Evolutionary conservation across 306 rosid genomes (phyloP).

Genomic region (Nissolia schottii): DNA sequence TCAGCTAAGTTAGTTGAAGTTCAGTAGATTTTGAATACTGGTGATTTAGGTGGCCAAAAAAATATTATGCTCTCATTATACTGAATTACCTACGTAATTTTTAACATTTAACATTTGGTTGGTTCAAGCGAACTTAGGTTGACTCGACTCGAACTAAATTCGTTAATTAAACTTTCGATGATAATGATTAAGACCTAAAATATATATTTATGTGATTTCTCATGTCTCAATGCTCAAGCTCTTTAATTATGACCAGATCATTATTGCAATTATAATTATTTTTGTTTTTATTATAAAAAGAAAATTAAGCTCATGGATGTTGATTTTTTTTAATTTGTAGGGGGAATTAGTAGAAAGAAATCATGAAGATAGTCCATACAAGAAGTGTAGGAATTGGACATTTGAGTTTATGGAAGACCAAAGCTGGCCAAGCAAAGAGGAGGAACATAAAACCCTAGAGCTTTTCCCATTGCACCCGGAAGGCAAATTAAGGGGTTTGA

Average conservation of each 20-base stretch:
- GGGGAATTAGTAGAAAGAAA: slow-evolving; percentile 43
- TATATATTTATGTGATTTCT: background rate
- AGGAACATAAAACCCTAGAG: slow-evolving; percentile 79
- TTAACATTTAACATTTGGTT: too few species aligned
- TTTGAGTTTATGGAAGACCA: slow-evolving; percentile 66
- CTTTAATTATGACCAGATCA: background rate
- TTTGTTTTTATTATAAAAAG: background rate
- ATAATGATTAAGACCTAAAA: too few species aligned
- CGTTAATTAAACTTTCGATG: too few species aligned
- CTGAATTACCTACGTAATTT: background rate
- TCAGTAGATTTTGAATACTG: too few species aligned
- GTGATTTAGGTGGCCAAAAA: too few species aligned
- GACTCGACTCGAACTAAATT: too few species aligned
- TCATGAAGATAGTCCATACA: slow-evolving; percentile 62
- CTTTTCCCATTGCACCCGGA: slow-evolving; percentile 96
- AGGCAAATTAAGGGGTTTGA: slow-evolving; percentile 51
- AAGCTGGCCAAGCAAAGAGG: slow-evolving; percentile 34
- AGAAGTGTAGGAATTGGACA: slow-evolving; percentile 75
- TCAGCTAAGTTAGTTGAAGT: too few species aligned
- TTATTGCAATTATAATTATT: background rate
- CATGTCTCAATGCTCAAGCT: background rate
- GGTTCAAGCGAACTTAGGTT: too few species aligned
- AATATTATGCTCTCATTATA: background rate
- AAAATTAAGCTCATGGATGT: background rate
- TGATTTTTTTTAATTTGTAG: background rate